Evolutionary conservation across 225 moss, liverwort and hornwort species (phyloP).

Genomic region (Climacium dendroides): DNA sequence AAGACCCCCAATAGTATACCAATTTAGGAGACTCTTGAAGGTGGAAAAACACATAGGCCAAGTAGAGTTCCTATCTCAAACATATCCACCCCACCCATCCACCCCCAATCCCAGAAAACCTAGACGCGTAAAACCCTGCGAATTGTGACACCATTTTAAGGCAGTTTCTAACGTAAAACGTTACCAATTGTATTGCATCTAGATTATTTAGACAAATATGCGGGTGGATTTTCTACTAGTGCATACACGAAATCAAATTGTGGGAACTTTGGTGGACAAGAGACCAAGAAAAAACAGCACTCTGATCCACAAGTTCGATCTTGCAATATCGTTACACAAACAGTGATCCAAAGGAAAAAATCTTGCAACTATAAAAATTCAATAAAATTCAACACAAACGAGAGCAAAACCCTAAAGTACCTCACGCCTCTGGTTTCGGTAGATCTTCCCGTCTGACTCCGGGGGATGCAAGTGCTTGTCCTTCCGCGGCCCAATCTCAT

Average conservation of each 20-base stretch:
- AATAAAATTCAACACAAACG: neutral
- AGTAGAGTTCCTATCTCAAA: neutral
- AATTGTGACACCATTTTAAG: neutral
- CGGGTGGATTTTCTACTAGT: neutral
- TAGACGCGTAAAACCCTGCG: neutral
- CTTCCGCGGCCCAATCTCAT: neutral
- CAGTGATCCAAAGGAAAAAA: neutral
- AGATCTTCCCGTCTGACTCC: neutral
- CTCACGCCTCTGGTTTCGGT: neutral
- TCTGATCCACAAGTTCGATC: neutral
- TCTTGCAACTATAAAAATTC: neutral
- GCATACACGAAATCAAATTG: neutral
- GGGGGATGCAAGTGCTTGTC: neutral
- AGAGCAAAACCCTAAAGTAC: neutral
- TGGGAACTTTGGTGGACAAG: neutral
- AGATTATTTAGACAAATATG: neutral
- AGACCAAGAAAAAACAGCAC: neutral
- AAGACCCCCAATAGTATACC: neutral
- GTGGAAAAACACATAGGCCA: neutral
- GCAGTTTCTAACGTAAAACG: neutral
- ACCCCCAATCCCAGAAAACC: neutral
- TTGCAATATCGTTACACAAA: neutral
- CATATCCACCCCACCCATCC: neutral
- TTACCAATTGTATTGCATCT: neutral
- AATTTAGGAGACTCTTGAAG: neutral